phyloP scores from a whole-genome alignment of 306 rosid species.

The Rosa persica region DNA sequence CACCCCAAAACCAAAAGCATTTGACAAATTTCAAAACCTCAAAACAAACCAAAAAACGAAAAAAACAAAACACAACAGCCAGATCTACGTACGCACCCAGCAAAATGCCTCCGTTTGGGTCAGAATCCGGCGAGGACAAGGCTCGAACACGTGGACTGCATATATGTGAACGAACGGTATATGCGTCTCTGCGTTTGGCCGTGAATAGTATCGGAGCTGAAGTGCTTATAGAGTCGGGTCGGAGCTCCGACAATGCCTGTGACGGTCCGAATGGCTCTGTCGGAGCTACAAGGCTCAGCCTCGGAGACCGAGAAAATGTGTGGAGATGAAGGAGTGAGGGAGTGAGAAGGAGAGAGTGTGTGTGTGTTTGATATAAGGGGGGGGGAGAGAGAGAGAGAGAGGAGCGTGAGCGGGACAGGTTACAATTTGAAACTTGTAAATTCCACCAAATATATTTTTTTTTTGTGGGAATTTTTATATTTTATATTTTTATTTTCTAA shows the following conservation, averaged over 20 bases:
- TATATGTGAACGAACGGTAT: background rate
- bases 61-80: background rate
- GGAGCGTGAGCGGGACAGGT: slow-evolving; percentile 65
- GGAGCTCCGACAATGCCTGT: slow-evolving; percentile 43
- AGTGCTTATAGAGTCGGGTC: slow-evolving; percentile 31
- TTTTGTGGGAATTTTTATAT: background rate
- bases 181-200: background rate
- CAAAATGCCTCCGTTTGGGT: slow-evolving; percentile 20
- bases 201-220: slow-evolving; percentile 15
- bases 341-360: slow-evolving; percentile 19
- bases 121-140: slow-evolving; percentile 10
- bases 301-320: background rate
- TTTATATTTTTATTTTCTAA: background rate
- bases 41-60: background rate
- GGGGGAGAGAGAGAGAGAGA: slow-evolving; percentile 27
- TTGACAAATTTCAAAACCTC: background rate
- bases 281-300: background rate
- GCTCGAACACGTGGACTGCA: slow-evolving; percentile 16
- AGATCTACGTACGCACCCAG: slow-evolving; percentile 35
- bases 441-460: background rate
- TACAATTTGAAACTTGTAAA: slow-evolving; percentile 63
- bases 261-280: slow-evolving; percentile 15
- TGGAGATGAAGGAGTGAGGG: slow-evolving; percentile 3
- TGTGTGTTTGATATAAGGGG: slow-evolving; percentile 33
- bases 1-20: background rate